Evolutionary conservation across 371 early-diverging fungal species (phyloP), one percentile per base, ranked within the genome.

Genomic region (Enteropsectra breve): DNA sequence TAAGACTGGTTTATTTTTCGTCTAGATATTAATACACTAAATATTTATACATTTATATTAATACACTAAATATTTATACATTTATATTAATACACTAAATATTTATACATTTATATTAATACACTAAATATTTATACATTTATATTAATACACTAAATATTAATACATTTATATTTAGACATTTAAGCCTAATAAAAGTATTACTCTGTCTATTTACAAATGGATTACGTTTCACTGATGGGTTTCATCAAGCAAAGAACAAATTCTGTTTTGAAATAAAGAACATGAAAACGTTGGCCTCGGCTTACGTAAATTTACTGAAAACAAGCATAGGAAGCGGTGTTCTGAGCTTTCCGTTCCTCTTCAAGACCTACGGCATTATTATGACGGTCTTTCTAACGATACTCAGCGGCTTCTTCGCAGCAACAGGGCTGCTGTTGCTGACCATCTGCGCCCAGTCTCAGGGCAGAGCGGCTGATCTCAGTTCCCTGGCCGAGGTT

Each of bases 401-500:
- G 4, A 18, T 70, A 21, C 8, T 76, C 1, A 68, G 66, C 24
- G 73, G 66, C 0, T 40, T 62, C 6, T 69, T 73, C 49, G 50
- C 74, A 2, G 46, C 70, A 43, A 43, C 69, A 23, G 78, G 78
- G 6, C 63, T 76, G n/a, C 36, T 60, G 28, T 29, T 78, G 8
- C 68, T 67, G 46, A 43, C 53, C 0, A 58, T 65, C 11, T 76
- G 76, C 46, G 56, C 54, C n/a, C 49, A 73, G 56, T 59, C 64
- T 23, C 28, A 64, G 26, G 77, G 72, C 23, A 47, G 74, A 59
- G 43, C 43, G 3, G 66, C 72, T 8, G 76, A 68, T 13, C 47
- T 77, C 11, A 63, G 73, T 34, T 84, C 88, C 13, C 83, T 91
- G 38, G 85, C 92, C 6, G 83, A 86, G 65, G 79, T 89, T 56